Conservation (phyloP, 305 asterid species). For the Fraxinus baroniana region DNA sequence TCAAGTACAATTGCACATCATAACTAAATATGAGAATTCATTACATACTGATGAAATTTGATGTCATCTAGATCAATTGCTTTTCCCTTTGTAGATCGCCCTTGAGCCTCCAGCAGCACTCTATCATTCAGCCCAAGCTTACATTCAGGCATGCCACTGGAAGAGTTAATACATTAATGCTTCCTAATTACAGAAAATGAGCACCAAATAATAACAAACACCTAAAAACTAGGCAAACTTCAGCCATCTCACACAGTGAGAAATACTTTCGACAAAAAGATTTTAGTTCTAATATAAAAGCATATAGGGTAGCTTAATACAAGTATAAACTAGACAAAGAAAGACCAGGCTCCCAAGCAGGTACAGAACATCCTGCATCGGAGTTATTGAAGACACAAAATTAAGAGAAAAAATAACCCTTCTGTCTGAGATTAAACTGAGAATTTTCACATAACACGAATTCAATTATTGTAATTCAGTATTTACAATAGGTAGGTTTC, state of each 20-base stretch:
- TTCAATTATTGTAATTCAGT: neutral
- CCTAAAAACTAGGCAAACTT: too few species aligned
- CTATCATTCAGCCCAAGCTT: conserved; percentile 94
- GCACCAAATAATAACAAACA: neutral
- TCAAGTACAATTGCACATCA: neutral
- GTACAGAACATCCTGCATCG: conserved; percentile 2
- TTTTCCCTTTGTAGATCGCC: conserved; percentile 86
- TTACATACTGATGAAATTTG: conserved; percentile 92
- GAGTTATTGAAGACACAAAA: neutral
- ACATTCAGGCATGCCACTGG: conserved; percentile 99
- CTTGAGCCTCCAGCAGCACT: conserved; percentile 93
- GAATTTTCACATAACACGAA: neutral
- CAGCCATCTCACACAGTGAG: too few species aligned
- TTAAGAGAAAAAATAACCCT: neutral
- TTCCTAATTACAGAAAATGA: neutral
- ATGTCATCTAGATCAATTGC: conserved; percentile 95
- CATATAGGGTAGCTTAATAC: neutral
- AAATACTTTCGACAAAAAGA: neutral
- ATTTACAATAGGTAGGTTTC: neutral
- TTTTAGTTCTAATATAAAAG: conserved; percentile 6
- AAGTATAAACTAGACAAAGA: conserved; percentile 7
- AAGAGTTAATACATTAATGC: conserved; percentile 28
- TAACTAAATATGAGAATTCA: conserved; percentile 9
- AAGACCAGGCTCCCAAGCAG: neutral
- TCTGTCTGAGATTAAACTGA: neutral